phyloP scores from a whole-genome alignment of 2,329 filamentous ascomycete species.

The Fusarium sp. region DNA sequence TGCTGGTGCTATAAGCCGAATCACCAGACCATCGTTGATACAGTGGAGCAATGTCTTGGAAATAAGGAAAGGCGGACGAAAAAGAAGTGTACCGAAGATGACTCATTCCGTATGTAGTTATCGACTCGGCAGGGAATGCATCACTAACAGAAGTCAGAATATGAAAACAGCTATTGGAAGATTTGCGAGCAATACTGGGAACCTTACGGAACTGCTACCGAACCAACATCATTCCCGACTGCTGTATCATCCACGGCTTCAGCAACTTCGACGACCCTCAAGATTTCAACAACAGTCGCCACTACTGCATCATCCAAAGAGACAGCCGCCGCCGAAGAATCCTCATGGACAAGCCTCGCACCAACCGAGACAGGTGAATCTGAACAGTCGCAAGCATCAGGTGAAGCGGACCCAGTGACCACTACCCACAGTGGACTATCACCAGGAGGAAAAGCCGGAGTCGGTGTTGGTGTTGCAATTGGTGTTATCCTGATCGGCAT shows the following conservation, averaged over 20 bases:
- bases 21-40: slow-evolving; percentile 44
- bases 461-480: slow-evolving; percentile 35
- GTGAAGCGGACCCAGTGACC: background rate
- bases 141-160: slow-evolving; percentile 30
- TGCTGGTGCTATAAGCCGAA: slow-evolving; percentile 45
- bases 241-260: slow-evolving; percentile 4
- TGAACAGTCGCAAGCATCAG: slow-evolving; percentile 11
- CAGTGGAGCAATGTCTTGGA: slow-evolving; percentile 36
- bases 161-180: slow-evolving; percentile 47
- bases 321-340: background rate
- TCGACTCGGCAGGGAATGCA: too few species aligned
- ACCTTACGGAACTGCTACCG: slow-evolving; percentile 39
- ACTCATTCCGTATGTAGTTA: slow-evolving; percentile 38
- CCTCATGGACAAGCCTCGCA: background rate
- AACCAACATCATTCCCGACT: slow-evolving; percentile 35
- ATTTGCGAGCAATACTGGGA: slow-evolving; percentile 48
- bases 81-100: slow-evolving; percentile 36
- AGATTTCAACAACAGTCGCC: background rate
- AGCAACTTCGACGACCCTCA: background rate
- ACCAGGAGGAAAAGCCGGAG: slow-evolving; percentile 36
- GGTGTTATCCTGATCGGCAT: slow-evolving; percentile 30
- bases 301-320: slow-evolving; percentile 1
- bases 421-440: slow-evolving; percentile 3
- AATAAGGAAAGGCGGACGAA: slow-evolving; percentile 34
- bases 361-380: slow-evolving; percentile 5